phyloP scores from a whole-genome alignment of 768 basidiomycete species.

The Tricholoma sp. region DNA sequence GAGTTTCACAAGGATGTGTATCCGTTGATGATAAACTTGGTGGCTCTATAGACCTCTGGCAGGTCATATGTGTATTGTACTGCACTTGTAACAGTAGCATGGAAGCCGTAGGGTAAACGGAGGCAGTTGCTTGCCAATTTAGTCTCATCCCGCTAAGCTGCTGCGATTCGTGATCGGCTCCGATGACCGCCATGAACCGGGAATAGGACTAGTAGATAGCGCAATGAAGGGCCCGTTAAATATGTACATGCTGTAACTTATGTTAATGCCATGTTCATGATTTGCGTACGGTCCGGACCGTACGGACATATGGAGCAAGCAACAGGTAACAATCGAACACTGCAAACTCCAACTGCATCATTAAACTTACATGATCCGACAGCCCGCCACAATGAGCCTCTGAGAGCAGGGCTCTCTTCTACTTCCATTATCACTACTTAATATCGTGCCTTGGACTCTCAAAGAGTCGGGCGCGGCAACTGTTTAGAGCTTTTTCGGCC shows the following conservation, averaged over 20 bases:
- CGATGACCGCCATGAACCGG: no score
- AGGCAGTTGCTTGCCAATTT: no score
- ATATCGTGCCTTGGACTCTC: conserved; percentile 7
- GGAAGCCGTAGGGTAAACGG: not conserved
- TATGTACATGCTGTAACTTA: no score
- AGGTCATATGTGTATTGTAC: not conserved
- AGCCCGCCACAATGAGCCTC: conserved; percentile 23
- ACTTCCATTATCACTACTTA: conserved; percentile 1
- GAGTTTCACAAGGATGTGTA: conserved; percentile 11
- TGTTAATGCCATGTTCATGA: no score
- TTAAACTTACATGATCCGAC: conserved; percentile 4
- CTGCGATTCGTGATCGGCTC: no score
- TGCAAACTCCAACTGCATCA: conserved; percentile 9
- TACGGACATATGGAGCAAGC: not conserved
- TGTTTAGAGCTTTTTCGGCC: not conserved
- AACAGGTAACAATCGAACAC: conserved; percentile 10
- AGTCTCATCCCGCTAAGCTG: no score
- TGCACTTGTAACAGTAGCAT: not conserved
- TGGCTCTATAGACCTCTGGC: not conserved
- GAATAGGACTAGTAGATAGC: no score
- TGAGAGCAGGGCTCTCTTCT: conserved; percentile 32
- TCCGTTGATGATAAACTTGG: conserved; percentile 6
- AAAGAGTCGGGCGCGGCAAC: conserved; percentile 2
- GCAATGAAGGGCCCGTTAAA: no score
- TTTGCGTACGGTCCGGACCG: no score